phyloP scores from a whole-genome alignment of 257 asterid genomes.

The Scutellaria minor region DNA sequence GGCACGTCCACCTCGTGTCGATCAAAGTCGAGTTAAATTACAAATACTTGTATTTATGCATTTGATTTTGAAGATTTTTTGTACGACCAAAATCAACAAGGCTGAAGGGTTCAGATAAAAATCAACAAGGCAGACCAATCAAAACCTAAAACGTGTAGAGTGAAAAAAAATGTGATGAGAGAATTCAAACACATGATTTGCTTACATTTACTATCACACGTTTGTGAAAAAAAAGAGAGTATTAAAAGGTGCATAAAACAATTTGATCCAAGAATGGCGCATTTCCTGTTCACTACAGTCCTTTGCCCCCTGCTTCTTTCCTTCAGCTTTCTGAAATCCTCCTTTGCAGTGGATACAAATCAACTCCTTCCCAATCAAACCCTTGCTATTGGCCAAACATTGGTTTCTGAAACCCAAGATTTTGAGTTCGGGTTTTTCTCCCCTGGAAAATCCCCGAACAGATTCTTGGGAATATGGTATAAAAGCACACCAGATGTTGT shows the following conservation, averaged over 20 bases:
- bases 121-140: too few species aligned
- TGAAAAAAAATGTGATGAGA: too few species aligned
- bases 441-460: slow-evolving; percentile 28
- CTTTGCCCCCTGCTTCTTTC: slow-evolving; percentile 6
- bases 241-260: neutral
- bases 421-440: slow-evolving; percentile 46
- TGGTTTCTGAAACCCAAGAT: slow-evolving; percentile 35
- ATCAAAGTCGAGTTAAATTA: too few species aligned
- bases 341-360: slow-evolving; percentile 17
- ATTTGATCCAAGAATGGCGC: slow-evolving; percentile 10
- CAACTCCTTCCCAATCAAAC: slow-evolving; percentile 33
- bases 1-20: slow-evolving; percentile 75
- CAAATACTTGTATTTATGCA: too few species aligned
- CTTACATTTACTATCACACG: too few species aligned
- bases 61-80: too few species aligned
- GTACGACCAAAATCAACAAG: too few species aligned
- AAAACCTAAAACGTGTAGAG: too few species aligned
- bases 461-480: slow-evolving; percentile 43
- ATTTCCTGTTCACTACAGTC: neutral
- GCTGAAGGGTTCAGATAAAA: too few species aligned
- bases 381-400: slow-evolving; percentile 16
- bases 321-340: neutral
- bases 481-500: slow-evolving; percentile 32
- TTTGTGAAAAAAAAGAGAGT: too few species aligned
- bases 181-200: too few species aligned